Conservation (phyloP, 441 rosid genomes). For the Adansonia rubrostipa region DNA sequence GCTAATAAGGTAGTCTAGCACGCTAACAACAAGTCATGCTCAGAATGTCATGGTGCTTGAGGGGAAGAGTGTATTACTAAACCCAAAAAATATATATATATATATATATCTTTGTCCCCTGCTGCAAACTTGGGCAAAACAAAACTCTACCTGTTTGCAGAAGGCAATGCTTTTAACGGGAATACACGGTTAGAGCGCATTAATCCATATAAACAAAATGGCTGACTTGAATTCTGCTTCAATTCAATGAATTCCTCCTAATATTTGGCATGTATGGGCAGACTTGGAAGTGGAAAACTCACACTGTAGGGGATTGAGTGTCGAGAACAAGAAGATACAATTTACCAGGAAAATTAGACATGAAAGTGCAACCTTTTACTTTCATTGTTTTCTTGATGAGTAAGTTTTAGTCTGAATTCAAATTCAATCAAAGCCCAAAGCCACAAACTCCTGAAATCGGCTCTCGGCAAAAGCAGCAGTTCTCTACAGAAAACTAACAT, state of each 20-base stretch:
- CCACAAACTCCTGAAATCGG: not conserved
- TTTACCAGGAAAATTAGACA: not conserved
- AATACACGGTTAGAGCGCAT: not conserved
- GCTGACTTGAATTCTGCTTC: not conserved
- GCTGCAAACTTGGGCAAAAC: not conserved
- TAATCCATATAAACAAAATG: not conserved
- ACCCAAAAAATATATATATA: not conserved
- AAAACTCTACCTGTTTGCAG: not conserved
- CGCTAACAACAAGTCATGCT: not conserved
- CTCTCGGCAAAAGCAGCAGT: not conserved
- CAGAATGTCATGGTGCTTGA: not conserved
- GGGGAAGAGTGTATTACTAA: not conserved
- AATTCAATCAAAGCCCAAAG: not conserved
- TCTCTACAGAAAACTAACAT: not conserved
- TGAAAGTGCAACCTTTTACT: not conserved
- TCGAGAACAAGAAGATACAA: not conserved
- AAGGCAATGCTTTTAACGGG: not conserved
- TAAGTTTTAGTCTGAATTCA: not conserved
- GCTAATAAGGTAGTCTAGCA: not conserved
- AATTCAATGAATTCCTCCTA: not conserved
- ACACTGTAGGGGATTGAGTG: not conserved
- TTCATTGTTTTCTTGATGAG: not conserved
- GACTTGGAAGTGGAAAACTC: not conserved
- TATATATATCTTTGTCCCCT: not conserved
- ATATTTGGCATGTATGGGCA: not conserved